Conservation (phyloP, 2,329 filamentous ascomycete genomes). For the Dissoconium aciculare region DNA sequence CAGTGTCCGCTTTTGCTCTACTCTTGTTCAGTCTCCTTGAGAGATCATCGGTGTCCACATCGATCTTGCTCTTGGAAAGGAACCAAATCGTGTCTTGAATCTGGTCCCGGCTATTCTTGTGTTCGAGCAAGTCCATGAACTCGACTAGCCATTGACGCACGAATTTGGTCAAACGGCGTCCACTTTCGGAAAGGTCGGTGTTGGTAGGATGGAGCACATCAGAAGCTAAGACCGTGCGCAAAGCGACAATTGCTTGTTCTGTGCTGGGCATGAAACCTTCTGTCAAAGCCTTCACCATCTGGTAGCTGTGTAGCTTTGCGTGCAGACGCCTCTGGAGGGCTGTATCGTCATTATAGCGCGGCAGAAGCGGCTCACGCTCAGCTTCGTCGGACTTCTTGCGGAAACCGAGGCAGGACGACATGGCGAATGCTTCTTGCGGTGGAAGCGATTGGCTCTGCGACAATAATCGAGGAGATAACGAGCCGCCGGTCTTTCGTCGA, state of each 20-base stretch:
- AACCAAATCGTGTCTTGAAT: slow-evolving; percentile 89
- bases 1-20: slow-evolving; percentile 54
- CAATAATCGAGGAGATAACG: too few species aligned
- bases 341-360: slow-evolving; percentile 72
- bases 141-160: slow-evolving; percentile 59
- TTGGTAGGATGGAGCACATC: slow-evolving; percentile 65
- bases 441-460: too few species aligned
- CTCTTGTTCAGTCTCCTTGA: slow-evolving; percentile 44
- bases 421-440: slow-evolving; percentile 21
- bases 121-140: slow-evolving; percentile 63
- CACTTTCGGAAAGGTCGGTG: slow-evolving; percentile 61
- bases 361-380: slow-evolving; percentile 65
- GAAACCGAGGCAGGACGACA: slow-evolving; percentile 53
- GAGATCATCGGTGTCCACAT: slow-evolving; percentile 51
- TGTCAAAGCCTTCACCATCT: slow-evolving; percentile 70
- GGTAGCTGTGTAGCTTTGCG: slow-evolving; percentile 83
- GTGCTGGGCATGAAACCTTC: slow-evolving; percentile 88
- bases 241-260: slow-evolving; percentile 63
- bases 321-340: slow-evolving; percentile 60
- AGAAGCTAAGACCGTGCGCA: slow-evolving; percentile 63
- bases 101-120: slow-evolving; percentile 75
- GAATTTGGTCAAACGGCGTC: slow-evolving; percentile 56
- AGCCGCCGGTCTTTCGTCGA: too few species aligned
- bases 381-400: slow-evolving; percentile 29
- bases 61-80: slow-evolving; percentile 55